Evolutionary conservation across 139 green algal genomes (phyloP).

Genomic region (Zygnema circumcarinatum): DNA sequence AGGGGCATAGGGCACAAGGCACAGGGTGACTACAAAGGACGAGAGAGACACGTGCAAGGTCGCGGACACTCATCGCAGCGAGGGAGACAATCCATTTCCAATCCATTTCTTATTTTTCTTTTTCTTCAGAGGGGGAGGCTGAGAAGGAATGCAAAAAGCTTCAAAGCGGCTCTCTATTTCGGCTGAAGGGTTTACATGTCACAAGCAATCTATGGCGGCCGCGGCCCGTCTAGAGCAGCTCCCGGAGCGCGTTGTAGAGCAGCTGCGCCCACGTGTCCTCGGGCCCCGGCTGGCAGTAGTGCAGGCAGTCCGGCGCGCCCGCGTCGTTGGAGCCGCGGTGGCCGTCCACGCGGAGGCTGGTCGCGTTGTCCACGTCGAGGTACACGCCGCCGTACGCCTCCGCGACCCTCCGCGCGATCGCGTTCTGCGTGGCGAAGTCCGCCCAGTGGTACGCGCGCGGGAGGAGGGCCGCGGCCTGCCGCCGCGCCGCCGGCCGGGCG

Average conservation of each 20-base stretch:
- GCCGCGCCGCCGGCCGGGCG: neutral
- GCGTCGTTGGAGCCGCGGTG: constrained; percentile 1
- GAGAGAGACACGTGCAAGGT: too few species aligned
- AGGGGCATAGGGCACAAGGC: too few species aligned
- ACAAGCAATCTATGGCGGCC: too few species aligned
- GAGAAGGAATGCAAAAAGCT: neutral
- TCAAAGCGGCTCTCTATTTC: too few species aligned
- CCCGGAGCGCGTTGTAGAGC: constrained; percentile 32
- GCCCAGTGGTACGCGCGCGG: constrained; percentile 28
- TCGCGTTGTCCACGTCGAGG: constrained; percentile 34
- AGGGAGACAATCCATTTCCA: too few species aligned
- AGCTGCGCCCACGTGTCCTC: constrained; percentile 27
- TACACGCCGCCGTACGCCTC: constrained; percentile 19
- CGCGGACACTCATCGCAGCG: too few species aligned
- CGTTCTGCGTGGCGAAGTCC: constrained; percentile 16
- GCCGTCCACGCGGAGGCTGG: constrained; percentile 26
- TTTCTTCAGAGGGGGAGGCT: too few species aligned
- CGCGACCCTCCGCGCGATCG: neutral
- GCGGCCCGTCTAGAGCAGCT: too few species aligned
- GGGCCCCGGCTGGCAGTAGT: constrained; percentile 41
- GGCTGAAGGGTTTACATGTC: too few species aligned
- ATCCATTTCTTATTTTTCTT: too few species aligned
- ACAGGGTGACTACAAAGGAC: too few species aligned
- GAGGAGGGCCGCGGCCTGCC: constrained; percentile 5
- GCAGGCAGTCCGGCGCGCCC: constrained; percentile 22